phyloP scores from a whole-genome alignment of 2,329 filamentous ascomycete genomes.

The Podosphaera leucotricha region DNA sequence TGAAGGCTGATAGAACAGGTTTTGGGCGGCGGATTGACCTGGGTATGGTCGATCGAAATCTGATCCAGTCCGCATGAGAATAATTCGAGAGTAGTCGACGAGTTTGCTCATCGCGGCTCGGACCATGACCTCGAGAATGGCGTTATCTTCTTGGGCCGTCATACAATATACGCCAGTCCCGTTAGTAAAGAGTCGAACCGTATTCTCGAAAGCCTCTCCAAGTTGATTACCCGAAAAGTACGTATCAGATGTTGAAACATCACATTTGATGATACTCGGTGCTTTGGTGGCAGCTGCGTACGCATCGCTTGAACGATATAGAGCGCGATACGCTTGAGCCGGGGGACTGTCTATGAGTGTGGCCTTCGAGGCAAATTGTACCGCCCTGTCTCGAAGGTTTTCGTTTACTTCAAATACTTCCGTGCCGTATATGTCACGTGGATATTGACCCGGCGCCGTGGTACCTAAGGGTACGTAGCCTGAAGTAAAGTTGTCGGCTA shows the following conservation, averaged over 20 bases:
- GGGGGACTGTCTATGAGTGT: conserved; percentile 26
- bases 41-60: conserved; percentile 49
- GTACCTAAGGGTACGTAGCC: conserved; percentile 46
- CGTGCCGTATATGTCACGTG: conserved; percentile 36
- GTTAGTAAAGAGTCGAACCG: conserved; percentile 39
- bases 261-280: conserved; percentile 38
- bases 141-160: conserved; percentile 51
- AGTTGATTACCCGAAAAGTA: conserved; percentile 43
- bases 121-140: conserved; percentile 39
- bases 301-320: conserved; percentile 23
- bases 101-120: conserved; percentile 30
- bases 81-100: conserved; percentile 42
- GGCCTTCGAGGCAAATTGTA: conserved; percentile 25
- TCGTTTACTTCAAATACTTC: conserved; percentile 46
- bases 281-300: conserved; percentile 21
- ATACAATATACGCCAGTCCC: conserved; percentile 44
- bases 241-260: conserved; percentile 46
- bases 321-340: conserved; percentile 28
- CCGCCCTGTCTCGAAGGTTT: conserved; percentile 29
- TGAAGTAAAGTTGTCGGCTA: conserved; percentile 38
- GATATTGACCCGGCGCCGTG: conserved; percentile 29
- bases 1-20: conserved; percentile 35
- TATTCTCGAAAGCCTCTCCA: conserved; percentile 39
- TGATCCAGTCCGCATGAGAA: conserved; percentile 44
- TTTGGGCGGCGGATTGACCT: conserved; percentile 28